Conservation (phyloP, 2,329 filamentous ascomycete species). For the Botrytis sinoallii region DNA sequence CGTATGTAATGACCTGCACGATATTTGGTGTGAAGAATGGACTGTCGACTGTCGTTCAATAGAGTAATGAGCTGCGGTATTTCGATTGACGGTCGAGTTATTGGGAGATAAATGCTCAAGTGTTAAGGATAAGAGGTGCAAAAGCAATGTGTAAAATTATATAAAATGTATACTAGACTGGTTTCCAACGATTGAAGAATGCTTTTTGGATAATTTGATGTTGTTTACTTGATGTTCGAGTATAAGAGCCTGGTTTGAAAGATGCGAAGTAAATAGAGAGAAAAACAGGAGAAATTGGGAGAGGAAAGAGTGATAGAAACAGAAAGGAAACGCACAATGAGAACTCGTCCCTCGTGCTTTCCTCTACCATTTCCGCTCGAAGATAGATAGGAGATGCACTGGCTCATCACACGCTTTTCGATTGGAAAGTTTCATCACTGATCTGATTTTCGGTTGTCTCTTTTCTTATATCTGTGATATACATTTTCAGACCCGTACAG, state of each 20-base stretch:
- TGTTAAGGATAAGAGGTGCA: too few species aligned
- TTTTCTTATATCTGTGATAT: not conserved
- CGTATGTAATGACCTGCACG: not conserved
- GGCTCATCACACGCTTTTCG: fast-evolving
- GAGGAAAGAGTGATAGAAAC: not conserved
- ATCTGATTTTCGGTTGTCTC: not conserved
- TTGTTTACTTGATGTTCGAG: not conserved
- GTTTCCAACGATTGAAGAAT: not conserved
- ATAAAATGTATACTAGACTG: too few species aligned
- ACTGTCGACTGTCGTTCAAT: not conserved
- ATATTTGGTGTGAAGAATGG: not conserved
- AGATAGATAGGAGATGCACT: not conserved
- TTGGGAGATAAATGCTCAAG: not conserved
- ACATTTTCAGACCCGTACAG: not conserved
- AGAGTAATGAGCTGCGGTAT: not conserved
- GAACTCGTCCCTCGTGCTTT: not conserved
- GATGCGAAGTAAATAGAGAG: not conserved
- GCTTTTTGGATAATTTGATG: not conserved
- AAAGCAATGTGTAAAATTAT: not conserved
- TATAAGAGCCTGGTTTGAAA: not conserved
- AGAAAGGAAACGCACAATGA: not conserved
- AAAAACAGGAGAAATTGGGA: too few species aligned
- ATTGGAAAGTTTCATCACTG: not conserved
- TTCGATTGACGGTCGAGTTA: not conserved
- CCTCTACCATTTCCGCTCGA: not conserved